Evolutionary conservation across 2,329 filamentous ascomycete species (phyloP).

Genomic region (Drechslerella coelobrocha): DNA sequence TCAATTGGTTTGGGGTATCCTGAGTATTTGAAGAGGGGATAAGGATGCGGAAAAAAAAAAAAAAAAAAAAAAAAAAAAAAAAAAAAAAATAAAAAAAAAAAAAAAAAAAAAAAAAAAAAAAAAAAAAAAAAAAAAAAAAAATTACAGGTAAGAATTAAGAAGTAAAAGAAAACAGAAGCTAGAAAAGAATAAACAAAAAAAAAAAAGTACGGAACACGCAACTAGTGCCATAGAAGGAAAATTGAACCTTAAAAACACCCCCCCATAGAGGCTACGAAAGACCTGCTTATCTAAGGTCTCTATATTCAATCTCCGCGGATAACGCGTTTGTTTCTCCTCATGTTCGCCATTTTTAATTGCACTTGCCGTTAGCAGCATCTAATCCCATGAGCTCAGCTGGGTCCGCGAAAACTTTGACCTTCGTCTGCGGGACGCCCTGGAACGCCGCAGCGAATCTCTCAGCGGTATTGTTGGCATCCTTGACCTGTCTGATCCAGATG

Average conservation of each 20-base stretch:
- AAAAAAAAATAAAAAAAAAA: background rate
- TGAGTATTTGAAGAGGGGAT: too few species aligned
- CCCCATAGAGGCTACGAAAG: background rate
- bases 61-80: too few species aligned
- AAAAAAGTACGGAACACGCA: too few species aligned
- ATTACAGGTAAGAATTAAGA: background rate
- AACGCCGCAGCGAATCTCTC: conserved; percentile 85
- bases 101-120: background rate
- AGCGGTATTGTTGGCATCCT: conserved; percentile 56
- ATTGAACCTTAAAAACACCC: background rate
- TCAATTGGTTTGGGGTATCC: too few species aligned
- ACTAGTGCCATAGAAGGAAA: background rate
- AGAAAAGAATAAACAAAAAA: too few species aligned
- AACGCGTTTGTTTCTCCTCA: background rate
- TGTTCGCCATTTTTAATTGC: conserved; percentile 16
- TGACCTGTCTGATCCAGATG: conserved; percentile 63
- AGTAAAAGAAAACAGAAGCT: too few species aligned
- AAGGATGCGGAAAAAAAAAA: too few species aligned
- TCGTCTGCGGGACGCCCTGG: conserved; percentile 69
- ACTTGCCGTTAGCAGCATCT: conserved; percentile 33
- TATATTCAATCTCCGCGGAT: background rate
- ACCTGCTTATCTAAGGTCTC: too few species aligned
- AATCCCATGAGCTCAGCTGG: conserved; percentile 65
- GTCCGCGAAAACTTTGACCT: conserved; percentile 84
- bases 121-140: background rate